Evolutionary conservation across 495 filamentous ascomycete genomes (phyloP).

Genomic region (Aspergillus carlsbadensis): DNA sequence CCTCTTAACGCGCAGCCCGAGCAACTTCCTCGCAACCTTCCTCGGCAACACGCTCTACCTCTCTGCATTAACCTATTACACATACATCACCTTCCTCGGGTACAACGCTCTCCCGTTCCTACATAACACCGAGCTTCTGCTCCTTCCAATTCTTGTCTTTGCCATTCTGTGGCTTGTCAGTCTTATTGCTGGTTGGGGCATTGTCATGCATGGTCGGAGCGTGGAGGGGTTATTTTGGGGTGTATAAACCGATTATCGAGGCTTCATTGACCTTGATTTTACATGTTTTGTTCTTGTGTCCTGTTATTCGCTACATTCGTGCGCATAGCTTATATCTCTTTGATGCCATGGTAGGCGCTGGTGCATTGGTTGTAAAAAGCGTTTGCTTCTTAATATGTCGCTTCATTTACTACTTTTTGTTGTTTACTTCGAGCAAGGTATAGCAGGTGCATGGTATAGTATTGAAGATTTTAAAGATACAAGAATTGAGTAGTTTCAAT

Average conservation of each 20-base stretch:
- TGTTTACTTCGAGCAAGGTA: background rate
- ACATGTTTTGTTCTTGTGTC: background rate
- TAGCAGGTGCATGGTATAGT: background rate
- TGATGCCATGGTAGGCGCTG: slow-evolving; percentile 10
- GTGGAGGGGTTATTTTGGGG: slow-evolving; percentile 49
- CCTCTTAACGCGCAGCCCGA: slow-evolving; percentile 44
- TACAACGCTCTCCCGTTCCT: slow-evolving; percentile 76
- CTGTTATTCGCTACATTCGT: background rate
- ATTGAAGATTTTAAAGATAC: background rate
- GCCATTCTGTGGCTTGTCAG: slow-evolving; percentile 63
- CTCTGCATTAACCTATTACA: slow-evolving; percentile 67
- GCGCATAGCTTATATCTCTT: background rate
- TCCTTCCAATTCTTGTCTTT: slow-evolving; percentile 61
- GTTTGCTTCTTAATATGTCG: background rate
- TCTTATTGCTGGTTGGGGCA: slow-evolving; percentile 50
- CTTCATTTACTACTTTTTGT: background rate
- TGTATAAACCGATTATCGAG: slow-evolving; percentile 21
- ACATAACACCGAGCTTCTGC: slow-evolving; percentile 69
- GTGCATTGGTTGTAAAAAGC: slow-evolving; percentile 6
- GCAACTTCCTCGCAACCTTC: slow-evolving; percentile 58
- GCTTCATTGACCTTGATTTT: background rate
- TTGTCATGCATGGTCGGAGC: slow-evolving; percentile 43
- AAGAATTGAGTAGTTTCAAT: too few relatives aligned
- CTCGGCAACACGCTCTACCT: slow-evolving; percentile 72
- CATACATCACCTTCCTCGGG: slow-evolving; percentile 70